Percentiles rank a stretch among this genome's conserved stretches.
Conservation (phyloP, 2,329 filamentous ascomycete genomes). For the Colletotrichum graminicola region DNA sequence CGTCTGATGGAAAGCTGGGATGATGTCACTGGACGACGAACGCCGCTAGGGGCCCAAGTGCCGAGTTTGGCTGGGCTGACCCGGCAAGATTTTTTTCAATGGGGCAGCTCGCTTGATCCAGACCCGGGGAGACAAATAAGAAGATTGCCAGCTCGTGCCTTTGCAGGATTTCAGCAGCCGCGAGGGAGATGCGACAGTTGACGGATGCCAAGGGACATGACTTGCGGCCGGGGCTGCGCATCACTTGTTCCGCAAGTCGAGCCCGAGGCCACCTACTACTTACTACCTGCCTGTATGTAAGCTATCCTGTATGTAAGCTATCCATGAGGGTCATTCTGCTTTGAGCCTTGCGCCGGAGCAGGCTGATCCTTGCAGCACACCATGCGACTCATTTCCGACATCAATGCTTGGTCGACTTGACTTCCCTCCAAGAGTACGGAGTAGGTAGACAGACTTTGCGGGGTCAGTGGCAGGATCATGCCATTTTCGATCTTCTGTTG, state of each 20-base stretch:
- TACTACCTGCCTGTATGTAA: not conserved
- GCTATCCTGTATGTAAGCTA: too few relatives aligned
- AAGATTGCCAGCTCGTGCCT: conserved; percentile 4
- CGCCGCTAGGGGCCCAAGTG: conserved; percentile 24
- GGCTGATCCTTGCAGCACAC: conserved; percentile 42
- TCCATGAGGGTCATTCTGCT: not conserved
- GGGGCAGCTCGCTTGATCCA: conserved; percentile 34
- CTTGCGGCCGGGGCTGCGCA: not conserved
- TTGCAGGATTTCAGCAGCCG: not conserved
- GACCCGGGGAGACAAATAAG: conserved; percentile 21
- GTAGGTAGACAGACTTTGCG: not conserved
- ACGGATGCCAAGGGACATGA: conserved; percentile 1
- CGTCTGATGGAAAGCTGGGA: conserved; percentile 1
- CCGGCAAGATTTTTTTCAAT: conserved; percentile 26
- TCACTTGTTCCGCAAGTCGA: conserved; percentile 12
- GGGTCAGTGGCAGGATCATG: conserved; percentile 1
- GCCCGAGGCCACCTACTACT: not conserved
- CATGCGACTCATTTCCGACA: conserved; percentile 54
- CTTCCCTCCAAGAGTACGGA: not conserved
- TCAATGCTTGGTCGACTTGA: conserved; percentile 48
- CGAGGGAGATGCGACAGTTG: conserved; percentile 5
- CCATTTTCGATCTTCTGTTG: not conserved
- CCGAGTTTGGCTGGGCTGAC: conserved; percentile 33
- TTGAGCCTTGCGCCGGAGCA: conserved; percentile 30
- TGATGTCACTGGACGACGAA: conserved; percentile 36